Percentiles rank a stretch among this genome's conserved stretches.
phyloP scores from a whole-genome alignment of 1,139 yeast species.

The Blastobotrys proliferans region DNA sequence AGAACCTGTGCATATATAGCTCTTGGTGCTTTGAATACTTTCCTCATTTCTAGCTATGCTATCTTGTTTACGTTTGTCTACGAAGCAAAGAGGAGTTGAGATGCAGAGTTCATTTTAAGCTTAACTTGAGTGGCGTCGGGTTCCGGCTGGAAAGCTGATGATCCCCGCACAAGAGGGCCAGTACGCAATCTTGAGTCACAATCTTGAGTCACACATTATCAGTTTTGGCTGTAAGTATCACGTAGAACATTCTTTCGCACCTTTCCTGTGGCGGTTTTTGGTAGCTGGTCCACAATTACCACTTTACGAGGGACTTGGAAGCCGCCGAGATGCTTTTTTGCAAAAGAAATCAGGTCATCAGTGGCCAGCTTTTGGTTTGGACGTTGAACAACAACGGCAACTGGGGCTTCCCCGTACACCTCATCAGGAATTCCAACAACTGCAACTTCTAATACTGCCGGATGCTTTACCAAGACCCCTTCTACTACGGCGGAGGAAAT shows the following conservation, averaged over 20 bases:
- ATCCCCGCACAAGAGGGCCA: too few relatives aligned
- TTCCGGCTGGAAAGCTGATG: too few relatives aligned
- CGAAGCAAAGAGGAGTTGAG: too few relatives aligned
- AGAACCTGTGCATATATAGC: too few relatives aligned
- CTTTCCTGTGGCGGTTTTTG: conserved; percentile 40
- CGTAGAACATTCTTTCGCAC: conserved; percentile 35
- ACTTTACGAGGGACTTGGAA: conserved; percentile 35
- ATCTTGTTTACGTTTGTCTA: too few relatives aligned
- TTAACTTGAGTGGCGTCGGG: too few relatives aligned
- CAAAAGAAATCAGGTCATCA: conserved; percentile 26
- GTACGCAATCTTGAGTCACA: too few relatives aligned
- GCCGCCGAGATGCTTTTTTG: conserved; percentile 32
- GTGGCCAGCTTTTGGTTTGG: conserved; percentile 18
- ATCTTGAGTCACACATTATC: too few relatives aligned
- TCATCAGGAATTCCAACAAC: conserved; percentile 38
- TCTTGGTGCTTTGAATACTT: too few relatives aligned
- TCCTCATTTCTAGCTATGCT: too few relatives aligned
- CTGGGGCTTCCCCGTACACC: conserved; percentile 37
- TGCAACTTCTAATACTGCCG: conserved; percentile 35
- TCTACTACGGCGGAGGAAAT: conserved; percentile 76
- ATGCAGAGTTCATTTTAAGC: too few relatives aligned
- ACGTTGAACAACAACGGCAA: conserved; percentile 32
- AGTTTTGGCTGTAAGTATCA: too few relatives aligned
- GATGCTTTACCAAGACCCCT: conserved; percentile 49
- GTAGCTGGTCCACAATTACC: conserved; percentile 30